Conservation (phyloP, 768 basidiomycete species). For the Rhizopogon sp. region DNA sequence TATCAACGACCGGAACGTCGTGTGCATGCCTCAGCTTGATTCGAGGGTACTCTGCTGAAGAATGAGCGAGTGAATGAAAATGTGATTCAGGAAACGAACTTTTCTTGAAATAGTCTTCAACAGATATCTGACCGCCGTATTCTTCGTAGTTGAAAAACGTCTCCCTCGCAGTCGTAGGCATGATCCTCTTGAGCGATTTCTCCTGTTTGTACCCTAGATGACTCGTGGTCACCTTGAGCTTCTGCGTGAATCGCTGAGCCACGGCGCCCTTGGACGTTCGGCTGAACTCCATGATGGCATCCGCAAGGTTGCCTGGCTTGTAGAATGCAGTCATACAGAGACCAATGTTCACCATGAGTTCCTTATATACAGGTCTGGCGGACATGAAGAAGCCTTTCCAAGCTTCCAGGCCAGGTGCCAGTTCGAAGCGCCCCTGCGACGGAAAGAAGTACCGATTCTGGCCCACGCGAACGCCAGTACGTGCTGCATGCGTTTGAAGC, state of each 20-base stretch:
- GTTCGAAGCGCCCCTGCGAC: conserved; percentile 15
- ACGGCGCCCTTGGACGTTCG: conserved; percentile 36
- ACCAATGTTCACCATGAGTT: conserved; percentile 51
- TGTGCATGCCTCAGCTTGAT: conserved; percentile 41
- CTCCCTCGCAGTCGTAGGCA: conserved; percentile 33
- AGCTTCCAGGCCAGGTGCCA: conserved; percentile 38
- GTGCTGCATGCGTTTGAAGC: conserved; percentile 37
- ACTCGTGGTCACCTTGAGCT: conserved; percentile 50
- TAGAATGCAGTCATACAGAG: conserved; percentile 52
- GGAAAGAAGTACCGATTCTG: conserved; percentile 49
- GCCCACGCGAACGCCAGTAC: conserved; percentile 42
- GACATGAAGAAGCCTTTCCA: conserved; percentile 49
- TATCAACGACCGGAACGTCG: conserved; percentile 53
- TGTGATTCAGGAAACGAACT: conserved; percentile 39
- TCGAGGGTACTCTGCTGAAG: conserved; percentile 46
- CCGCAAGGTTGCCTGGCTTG: conserved; percentile 56
- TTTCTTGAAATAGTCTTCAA: conserved; percentile 57
- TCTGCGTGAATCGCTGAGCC: conserved; percentile 44
- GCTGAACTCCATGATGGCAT: conserved; percentile 48
- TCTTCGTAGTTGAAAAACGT: conserved; percentile 57
- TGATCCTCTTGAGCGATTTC: conserved; percentile 42
- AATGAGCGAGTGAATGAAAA: conserved; percentile 9
- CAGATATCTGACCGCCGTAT: conserved; percentile 46
- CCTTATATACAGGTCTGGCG: conserved; percentile 41
- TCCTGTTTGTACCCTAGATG: conserved; percentile 51